These are phyloP conservation scores for Camelina laxa DNA, from an alignment of 345 rosid genomes.

Conservation along the genomic window DNA sequence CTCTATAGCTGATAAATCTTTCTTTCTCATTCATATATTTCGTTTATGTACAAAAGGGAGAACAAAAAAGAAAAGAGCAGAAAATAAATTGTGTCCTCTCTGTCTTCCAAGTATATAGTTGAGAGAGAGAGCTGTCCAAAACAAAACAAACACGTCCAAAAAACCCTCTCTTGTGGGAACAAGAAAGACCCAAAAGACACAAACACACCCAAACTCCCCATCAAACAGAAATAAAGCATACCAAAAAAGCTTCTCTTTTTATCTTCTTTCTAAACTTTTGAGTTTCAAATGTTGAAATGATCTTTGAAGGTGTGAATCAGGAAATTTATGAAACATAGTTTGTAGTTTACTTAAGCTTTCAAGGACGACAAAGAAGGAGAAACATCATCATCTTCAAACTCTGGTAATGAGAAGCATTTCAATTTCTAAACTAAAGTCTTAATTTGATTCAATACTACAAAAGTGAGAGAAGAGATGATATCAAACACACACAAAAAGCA, in stretches of 20 bases:
- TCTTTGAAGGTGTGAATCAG: conserved; percentile 5
- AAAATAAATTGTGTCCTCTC: conserved; percentile 13
- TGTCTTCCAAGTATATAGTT: conserved; percentile 31
- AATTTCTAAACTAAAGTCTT: not conserved
- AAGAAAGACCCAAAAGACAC: conserved; percentile 42
- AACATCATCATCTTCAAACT: conserved; percentile 21
- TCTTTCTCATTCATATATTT: not conserved
- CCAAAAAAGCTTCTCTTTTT: not conserved
- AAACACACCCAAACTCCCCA: conserved; percentile 30
- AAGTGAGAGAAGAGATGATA: not conserved
- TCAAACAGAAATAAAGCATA: conserved; percentile 37
- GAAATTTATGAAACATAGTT: not conserved
- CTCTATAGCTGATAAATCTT: not conserved
- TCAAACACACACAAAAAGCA: not conserved
- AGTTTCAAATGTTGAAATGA: conserved; percentile 13
- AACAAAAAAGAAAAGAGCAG: not conserved
- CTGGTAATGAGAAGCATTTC: conserved; percentile 23
- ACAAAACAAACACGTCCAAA: conserved; percentile 35
- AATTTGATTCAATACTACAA: not conserved
- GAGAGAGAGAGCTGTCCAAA: conserved; percentile 35
- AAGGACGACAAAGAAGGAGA: conserved; percentile 7
- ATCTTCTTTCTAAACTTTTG: not conserved
- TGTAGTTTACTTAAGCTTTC: not conserved
- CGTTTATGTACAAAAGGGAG: not conserved
- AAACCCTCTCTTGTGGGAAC: conserved; percentile 39